These are phyloP conservation scores for Penicillium digitatum DNA, from an alignment of 2,329 filamentous ascomycete species.

Conservation along the genomic window DNA sequence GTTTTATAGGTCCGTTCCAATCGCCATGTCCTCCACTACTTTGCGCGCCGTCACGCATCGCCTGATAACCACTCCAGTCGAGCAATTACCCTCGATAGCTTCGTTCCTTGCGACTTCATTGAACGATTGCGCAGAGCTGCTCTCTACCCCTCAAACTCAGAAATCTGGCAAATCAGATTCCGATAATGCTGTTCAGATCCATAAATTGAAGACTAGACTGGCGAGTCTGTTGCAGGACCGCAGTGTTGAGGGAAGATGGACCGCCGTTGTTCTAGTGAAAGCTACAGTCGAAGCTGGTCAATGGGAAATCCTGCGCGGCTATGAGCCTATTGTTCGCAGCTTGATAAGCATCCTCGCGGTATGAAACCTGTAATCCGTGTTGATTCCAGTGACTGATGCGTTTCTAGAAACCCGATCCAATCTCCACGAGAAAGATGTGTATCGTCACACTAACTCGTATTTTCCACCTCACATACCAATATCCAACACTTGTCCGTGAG, in stretches of 20 bases:
- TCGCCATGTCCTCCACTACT: slow-evolving; percentile 31
- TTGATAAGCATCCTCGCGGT: slow-evolving; percentile 71
- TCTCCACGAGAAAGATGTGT: slow-evolving; percentile 69
- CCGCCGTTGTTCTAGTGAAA: slow-evolving; percentile 74
- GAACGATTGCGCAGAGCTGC: slow-evolving; percentile 52
- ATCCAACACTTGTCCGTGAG: slow-evolving; percentile 78
- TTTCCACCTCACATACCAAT: slow-evolving; percentile 75
- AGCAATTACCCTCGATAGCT: slow-evolving; percentile 69
- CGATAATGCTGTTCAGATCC: slow-evolving; percentile 66
- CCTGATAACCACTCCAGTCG: slow-evolving; percentile 66
- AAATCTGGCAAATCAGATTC: slow-evolving; percentile 59
- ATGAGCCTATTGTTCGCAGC: slow-evolving; percentile 71
- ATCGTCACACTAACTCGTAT: slow-evolving; percentile 77
- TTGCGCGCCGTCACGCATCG: slow-evolving; percentile 45
- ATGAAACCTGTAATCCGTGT: slow-evolving; percentile 17
- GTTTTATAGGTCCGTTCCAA: background rate
- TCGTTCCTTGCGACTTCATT: slow-evolving; percentile 61
- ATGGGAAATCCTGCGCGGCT: slow-evolving; percentile 72
- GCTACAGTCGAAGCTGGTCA: slow-evolving; percentile 76
- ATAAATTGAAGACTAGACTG: slow-evolving; percentile 76
- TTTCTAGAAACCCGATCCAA: slow-evolving; percentile 68
- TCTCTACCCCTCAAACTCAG: slow-evolving; percentile 60
- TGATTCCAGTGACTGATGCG: slow-evolving; percentile 12
- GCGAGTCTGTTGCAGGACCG: slow-evolving; percentile 74
- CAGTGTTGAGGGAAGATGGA: slow-evolving; percentile 69